Evolutionary conservation across 1,284 basidiomycete genomes (phyloP).

Genomic region (Acaromyces ingoldii): DNA sequence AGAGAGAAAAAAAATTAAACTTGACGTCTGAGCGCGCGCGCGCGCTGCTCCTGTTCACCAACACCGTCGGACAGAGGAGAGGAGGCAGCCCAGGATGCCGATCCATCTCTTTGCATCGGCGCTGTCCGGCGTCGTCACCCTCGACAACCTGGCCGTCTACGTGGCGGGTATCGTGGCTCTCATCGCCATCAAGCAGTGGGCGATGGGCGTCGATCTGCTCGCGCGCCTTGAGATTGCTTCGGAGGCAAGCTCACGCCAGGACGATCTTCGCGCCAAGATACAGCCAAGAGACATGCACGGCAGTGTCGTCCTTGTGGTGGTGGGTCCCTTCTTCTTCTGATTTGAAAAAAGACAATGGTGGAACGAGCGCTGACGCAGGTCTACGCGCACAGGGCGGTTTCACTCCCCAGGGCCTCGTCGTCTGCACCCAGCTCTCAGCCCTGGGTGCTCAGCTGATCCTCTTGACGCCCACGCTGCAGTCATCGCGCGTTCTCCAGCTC

Average conservation of each 20-base stretch:
- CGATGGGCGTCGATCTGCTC: slow-evolving; percentile 4
- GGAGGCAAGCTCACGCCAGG: background rate
- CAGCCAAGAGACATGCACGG: slow-evolving; percentile 8
- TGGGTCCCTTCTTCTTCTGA: background rate
- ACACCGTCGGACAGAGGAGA: too few species aligned
- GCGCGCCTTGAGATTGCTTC: slow-evolving; percentile 3
- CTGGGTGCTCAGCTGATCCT: slow-evolving; percentile 9
- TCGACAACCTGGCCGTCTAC: background rate
- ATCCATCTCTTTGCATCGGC: slow-evolving; percentile 3
- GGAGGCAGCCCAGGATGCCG: slow-evolving; percentile 8
- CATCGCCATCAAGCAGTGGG: slow-evolving; percentile 6
- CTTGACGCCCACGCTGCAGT: slow-evolving; percentile 1
- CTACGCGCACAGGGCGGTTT: slow-evolving; percentile 1
- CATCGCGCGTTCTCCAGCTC: slow-evolving; percentile 18
- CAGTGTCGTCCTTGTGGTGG: slow-evolving; percentile 4
- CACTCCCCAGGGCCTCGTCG: slow-evolving; percentile 6
- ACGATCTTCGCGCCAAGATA: background rate
- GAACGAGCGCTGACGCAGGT: background rate
- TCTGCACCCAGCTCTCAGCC: background rate
- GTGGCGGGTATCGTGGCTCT: slow-evolving; percentile 1
- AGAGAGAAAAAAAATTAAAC: too few species aligned
- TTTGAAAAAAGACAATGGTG: background rate
- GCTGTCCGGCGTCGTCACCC: background rate
- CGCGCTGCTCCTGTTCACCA: too few species aligned
- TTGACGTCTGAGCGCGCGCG: too few species aligned